phyloP scores from a whole-genome alignment of 1,139 yeast genomes.

The Sugiyamaella neomexicana region DNA sequence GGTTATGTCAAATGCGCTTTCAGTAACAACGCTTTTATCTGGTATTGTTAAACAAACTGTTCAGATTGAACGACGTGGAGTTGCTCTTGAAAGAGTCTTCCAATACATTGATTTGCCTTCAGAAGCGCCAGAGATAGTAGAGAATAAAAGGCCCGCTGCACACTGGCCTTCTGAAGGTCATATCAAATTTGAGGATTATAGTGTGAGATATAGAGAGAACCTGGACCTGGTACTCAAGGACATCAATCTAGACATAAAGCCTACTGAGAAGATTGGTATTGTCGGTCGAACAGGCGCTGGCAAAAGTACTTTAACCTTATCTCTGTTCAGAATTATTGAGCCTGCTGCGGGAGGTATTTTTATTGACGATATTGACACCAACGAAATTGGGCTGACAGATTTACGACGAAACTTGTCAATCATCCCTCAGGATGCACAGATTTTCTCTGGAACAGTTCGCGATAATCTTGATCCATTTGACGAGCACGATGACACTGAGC shows the following conservation, averaged over 20 bases:
- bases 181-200: slow-evolving; percentile 55
- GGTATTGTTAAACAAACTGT: slow-evolving; percentile 65
- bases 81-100: slow-evolving; percentile 55
- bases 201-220: slow-evolving; percentile 61
- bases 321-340: slow-evolving; percentile 70
- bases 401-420: slow-evolving; percentile 60
- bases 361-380: slow-evolving; percentile 59
- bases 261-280: slow-evolving; percentile 71
- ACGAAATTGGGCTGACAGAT: slow-evolving; percentile 54
- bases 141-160: slow-evolving; percentile 40
- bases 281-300: slow-evolving; percentile 89
- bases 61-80: slow-evolving; percentile 69
- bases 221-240: slow-evolving; percentile 55
- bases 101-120: slow-evolving; percentile 60
- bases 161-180: slow-evolving; percentile 45
- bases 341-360: slow-evolving; percentile 54
- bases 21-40: slow-evolving; percentile 58
- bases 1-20: slow-evolving; percentile 66
- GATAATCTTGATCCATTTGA: slow-evolving; percentile 65
- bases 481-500: slow-evolving; percentile 47
- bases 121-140: slow-evolving; percentile 49
- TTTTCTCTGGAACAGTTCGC: slow-evolving; percentile 63
- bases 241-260: slow-evolving; percentile 51
- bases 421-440: slow-evolving; percentile 73
- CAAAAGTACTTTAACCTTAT: slow-evolving; percentile 65